Conservation (phyloP, 108 stramenopile species). For the Parietichytrium sp. region DNA sequence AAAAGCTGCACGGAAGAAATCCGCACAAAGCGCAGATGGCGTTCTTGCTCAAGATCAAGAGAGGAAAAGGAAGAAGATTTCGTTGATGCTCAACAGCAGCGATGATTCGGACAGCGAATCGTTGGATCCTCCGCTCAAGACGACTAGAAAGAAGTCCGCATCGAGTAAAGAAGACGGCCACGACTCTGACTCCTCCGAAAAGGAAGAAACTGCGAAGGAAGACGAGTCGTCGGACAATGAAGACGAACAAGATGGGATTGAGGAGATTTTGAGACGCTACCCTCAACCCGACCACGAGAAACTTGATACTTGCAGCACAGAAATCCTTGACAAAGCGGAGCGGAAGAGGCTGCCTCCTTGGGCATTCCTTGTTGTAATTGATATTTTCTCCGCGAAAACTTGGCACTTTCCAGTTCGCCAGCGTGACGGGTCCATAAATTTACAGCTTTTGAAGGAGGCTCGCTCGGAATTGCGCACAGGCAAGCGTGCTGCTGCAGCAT, state of each 20-base stretch:
- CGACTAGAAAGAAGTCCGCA: too few species aligned
- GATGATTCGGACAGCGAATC: too few species aligned
- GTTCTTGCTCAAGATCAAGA: too few species aligned
- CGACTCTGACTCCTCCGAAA: too few species aligned
- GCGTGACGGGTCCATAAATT: not conserved
- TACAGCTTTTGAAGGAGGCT: not conserved
- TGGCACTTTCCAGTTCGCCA: conserved; percentile 25
- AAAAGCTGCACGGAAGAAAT: too few species aligned
- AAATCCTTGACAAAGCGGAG: not conserved
- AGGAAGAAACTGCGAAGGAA: not conserved
- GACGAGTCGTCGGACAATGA: not conserved
- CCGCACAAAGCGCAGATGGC: too few species aligned
- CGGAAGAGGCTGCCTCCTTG: conserved; percentile 5
- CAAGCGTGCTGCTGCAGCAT: not conserved
- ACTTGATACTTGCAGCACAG: not conserved
- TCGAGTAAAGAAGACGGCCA: too few species aligned
- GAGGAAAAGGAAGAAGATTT: too few species aligned
- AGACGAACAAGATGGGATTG: not conserved
- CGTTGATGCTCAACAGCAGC: too few species aligned
- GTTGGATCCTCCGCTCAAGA: too few species aligned
- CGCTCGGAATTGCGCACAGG: not conserved
- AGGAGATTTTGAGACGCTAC: not conserved
- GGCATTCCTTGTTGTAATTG: not conserved
- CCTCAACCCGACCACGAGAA: not conserved
- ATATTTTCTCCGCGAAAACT: not conserved